Percentiles rank a stretch among this genome's conserved stretches.
These are phyloP conservation scores for Ogataea trehaloabstinens DNA, from an alignment of 805 yeast genomes.

Conservation along the genomic window DNA sequence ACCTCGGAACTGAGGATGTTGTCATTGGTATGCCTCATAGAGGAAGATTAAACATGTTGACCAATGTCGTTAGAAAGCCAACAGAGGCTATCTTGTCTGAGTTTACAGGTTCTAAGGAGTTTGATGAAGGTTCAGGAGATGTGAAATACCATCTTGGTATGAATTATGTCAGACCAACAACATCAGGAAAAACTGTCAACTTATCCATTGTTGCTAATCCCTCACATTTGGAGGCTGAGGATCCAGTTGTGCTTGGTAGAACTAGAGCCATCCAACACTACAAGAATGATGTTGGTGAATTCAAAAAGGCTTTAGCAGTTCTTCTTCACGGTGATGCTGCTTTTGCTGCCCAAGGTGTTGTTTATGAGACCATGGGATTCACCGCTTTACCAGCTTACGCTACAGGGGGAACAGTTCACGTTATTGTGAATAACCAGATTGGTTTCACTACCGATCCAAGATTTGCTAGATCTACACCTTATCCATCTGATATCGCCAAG, in stretches of 20 bases:
- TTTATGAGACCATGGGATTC: constrained; percentile 97
- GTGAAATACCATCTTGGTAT: constrained; percentile 99
- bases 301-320: constrained; percentile 85
- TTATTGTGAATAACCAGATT: constrained; percentile 96
- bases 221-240: constrained; percentile 98
- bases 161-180: constrained; percentile 99
- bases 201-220: constrained; percentile 97
- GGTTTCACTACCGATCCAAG: constrained; percentile 99
- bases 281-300: constrained; percentile 81
- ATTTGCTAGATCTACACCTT: constrained; percentile 94
- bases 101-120: constrained; percentile 83
- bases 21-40: constrained; percentile 99
- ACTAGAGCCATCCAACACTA: constrained; percentile 93
- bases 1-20: constrained; percentile 89
- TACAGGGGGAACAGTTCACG: constrained; percentile 97
- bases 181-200: constrained; percentile 94
- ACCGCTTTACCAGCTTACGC: constrained; percentile 89
- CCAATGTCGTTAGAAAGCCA: constrained; percentile 98
- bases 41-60: constrained; percentile 96
- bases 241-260: constrained; percentile 97
- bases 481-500: constrained; percentile 97
- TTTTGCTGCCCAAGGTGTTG: constrained; percentile 98
- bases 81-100: constrained; percentile 97
- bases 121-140: constrained; percentile 98
- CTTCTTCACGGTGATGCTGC: constrained; percentile 99